Evolutionary conservation across 768 basidiomycete species (phyloP), one percentile per base, ranked within the genome.

Genomic region (Xerocomellus intermedius): DNA sequence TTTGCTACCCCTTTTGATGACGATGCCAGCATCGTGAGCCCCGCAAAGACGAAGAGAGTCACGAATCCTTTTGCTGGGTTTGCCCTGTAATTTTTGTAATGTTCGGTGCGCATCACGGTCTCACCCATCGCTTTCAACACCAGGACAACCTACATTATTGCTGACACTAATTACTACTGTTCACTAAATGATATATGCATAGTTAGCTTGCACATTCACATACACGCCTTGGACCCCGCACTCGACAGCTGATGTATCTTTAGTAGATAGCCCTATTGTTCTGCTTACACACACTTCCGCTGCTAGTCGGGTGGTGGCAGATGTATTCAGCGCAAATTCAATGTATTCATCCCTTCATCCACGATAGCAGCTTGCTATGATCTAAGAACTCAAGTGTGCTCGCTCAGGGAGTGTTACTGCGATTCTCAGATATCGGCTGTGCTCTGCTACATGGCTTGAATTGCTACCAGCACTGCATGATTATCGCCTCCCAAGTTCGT

Each of bases 1-100:
- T 91, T 91, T 64, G 79, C 82, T 54, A 89, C 88, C 48, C 89
- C 89, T 8, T 91, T 91, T 69, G 89, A 91, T 68, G 88, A 89
- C 64, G 86, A 88, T 65, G 76, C 81, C 53, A 63, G 63, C 33
- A 68, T 75, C 35, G 64, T 60, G 45, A 59, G 59, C 36, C 64
- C 72, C 14, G 52, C 58, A 4, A 67, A 63, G 60, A 64, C 70
- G 56, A 79, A 77, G 73, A 80, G 78, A 61, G 74, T 75, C 57
- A 79, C 79, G 52, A 84, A 85, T 68, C 82, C 84, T 2, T 84
- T 84, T 57, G 48, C 64, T 8, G 70, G 65, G 13, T 45, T 70
- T 48, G 75, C 75, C 5, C 35, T 75, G 42, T 76, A 65, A 64
- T 53, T 30, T 19, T 45, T 33, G 50, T 38, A 41, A 48, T 37